phyloP scores from a whole-genome alignment of 2,329 filamentous ascomycete genomes.

The Geosmithia morbida region DNA sequence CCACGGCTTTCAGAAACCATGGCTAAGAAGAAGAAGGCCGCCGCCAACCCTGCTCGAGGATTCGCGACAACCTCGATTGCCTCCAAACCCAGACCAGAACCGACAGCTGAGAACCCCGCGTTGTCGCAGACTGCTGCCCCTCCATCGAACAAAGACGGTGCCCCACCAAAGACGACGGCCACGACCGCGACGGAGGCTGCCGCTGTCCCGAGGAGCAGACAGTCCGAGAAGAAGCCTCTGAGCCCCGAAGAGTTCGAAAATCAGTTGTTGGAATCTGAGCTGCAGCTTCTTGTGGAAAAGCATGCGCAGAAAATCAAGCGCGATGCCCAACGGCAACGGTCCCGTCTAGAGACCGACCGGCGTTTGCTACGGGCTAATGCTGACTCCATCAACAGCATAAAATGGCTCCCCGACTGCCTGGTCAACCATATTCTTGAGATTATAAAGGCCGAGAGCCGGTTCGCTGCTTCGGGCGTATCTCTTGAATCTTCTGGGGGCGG shows the following conservation, averaged over 20 bases:
- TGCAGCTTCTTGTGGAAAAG: conserved; percentile 80
- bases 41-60: conserved; percentile 74
- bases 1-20: conserved; percentile 23
- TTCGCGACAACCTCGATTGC: conserved; percentile 90
- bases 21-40: conserved; percentile 89
- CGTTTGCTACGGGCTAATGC: conserved; percentile 70
- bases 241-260: conserved; percentile 81
- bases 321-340: conserved; percentile 63
- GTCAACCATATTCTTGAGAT: conserved; percentile 65
- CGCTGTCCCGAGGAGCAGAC: background rate
- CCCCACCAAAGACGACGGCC: conserved; percentile 9
- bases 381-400: conserved; percentile 52
- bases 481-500: conserved; percentile 27
- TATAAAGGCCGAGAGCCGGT: conserved; percentile 51
- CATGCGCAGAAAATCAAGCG: conserved; percentile 63
- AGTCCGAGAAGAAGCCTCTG: conserved; percentile 17
- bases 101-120: conserved; percentile 8
- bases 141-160: conserved; percentile 12
- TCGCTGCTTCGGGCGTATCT: conserved; percentile 33
- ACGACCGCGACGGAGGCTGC: conserved; percentile 1
- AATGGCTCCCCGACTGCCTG: conserved; percentile 71
- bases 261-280: conserved; percentile 78
- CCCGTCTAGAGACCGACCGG: conserved; percentile 71
- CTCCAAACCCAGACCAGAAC: conserved; percentile 61
- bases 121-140: conserved; percentile 9